phyloP scores from a whole-genome alignment of 257 asterid species.

The Lantana camara region DNA sequence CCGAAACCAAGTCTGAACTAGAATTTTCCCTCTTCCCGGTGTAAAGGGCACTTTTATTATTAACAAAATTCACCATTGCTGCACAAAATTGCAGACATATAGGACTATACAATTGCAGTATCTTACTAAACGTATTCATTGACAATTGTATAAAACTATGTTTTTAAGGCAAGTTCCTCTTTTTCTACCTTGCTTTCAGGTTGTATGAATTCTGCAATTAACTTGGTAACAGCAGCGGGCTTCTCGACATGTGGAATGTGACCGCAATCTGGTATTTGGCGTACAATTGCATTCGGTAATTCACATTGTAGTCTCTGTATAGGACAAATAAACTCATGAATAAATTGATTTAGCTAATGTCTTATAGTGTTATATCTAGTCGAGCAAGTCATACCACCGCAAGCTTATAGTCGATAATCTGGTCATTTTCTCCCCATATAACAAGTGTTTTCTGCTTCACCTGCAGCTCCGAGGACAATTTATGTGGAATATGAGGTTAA shows the following conservation, averaged over 20 bases:
- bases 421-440: slow-evolving; percentile 95
- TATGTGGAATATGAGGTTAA: too few species aligned
- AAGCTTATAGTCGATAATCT: slow-evolving; percentile 76
- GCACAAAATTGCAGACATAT: background rate
- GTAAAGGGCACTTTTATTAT: too few species aligned
- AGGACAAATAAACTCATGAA: background rate
- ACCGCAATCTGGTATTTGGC: slow-evolving; percentile 81
- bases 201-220: slow-evolving; percentile 56
- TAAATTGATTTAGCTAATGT: background rate
- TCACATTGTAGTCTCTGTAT: slow-evolving; percentile 82
- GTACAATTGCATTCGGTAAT: slow-evolving; percentile 69
- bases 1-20: too few species aligned
- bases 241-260: slow-evolving; percentile 95
- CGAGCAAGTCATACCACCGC: slow-evolving; percentile 60
- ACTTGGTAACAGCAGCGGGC: slow-evolving; percentile 69
- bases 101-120: slow-evolving; percentile 9
- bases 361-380: background rate
- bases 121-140: background rate
- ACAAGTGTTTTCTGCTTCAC: slow-evolving; percentile 83
- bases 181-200: slow-evolving; percentile 31
- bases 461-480: slow-evolving; percentile 36
- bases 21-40: too few species aligned
- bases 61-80: too few species aligned
- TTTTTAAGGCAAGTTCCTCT: slow-evolving; percentile 32
- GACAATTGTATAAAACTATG: background rate